Conservation (phyloP, 1,284 basidiomycete species). For the Wolfiporia cocos region DNA sequence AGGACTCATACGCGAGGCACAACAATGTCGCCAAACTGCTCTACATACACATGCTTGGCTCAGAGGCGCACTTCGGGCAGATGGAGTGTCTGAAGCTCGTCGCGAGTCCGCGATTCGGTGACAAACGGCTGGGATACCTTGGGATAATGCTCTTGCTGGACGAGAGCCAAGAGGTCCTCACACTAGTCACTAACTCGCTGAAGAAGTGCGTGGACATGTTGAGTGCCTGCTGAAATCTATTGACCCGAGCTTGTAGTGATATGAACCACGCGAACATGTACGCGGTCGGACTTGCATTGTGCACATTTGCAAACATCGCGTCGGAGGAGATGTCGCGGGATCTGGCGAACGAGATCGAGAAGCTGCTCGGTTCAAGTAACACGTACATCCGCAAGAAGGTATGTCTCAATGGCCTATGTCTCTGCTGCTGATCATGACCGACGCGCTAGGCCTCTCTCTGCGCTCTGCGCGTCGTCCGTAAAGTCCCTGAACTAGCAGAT, state of each 20-base stretch:
- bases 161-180: conserved; percentile 97
- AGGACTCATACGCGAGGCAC: conserved; percentile 89
- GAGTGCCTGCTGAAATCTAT: conserved; percentile 4
- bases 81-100: conserved; percentile 99
- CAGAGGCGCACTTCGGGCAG: conserved; percentile 98
- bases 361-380: conserved; percentile 94
- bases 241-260: conserved; percentile 60
- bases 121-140: conserved; percentile 95
- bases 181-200: conserved; percentile 94
- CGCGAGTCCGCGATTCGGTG: conserved; percentile 94
- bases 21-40: conserved; percentile 98
- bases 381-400: conserved; percentile 99
- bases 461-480: conserved; percentile 93
- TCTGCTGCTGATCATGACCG: background rate
- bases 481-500: conserved; percentile 94
- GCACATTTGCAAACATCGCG: conserved; percentile 98
- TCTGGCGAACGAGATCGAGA: conserved; percentile 95
- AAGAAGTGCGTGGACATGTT: conserved; percentile 76
- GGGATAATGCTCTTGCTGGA: conserved; percentile 98
- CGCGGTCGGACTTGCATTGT: conserved; percentile 93
- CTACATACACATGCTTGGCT: conserved; percentile 99
- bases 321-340: conserved; percentile 99
- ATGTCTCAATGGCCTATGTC: conserved; percentile 11
- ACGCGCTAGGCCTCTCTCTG: conserved; percentile 86
- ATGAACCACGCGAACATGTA: conserved; percentile 99